phyloP scores from a whole-genome alignment of 768 basidiomycete species.

The Rhodotorula paludigena region DNA sequence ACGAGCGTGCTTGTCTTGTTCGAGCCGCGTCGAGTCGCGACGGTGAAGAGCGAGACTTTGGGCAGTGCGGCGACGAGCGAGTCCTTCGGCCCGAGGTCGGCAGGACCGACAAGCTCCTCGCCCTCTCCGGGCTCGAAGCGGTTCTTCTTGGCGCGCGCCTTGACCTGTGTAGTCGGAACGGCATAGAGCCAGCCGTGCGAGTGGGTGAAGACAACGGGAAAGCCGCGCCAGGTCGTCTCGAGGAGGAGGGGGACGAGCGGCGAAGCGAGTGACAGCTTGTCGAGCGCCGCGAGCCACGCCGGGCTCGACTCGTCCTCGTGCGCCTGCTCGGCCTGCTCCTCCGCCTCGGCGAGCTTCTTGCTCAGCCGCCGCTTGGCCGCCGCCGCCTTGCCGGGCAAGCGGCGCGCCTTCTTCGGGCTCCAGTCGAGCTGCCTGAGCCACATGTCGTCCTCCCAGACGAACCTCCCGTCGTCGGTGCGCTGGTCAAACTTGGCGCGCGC shows the following conservation, averaged over 20 bases:
- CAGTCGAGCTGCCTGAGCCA: constrained; percentile 79
- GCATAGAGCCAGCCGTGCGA: constrained; percentile 47
- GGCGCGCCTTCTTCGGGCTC: constrained; percentile 63
- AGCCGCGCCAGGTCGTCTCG: constrained; percentile 47
- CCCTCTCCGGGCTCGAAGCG: background rate
- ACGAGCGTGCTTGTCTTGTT: background rate
- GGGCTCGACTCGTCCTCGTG: background rate
- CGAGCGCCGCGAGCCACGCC: constrained; percentile 9
- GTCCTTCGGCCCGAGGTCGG: background rate
- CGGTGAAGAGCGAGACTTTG: constrained; percentile 10
- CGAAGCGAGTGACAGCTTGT: constrained; percentile 21
- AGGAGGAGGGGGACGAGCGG: constrained; percentile 57
- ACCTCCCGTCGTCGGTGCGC: constrained; percentile 46
- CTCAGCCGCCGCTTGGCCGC: constrained; percentile 24
- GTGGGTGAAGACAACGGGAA: constrained; percentile 45
- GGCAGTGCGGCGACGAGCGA: background rate
- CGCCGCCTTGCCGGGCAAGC: constrained; percentile 19
- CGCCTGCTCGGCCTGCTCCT: background rate
- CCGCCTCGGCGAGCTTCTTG: constrained; percentile 13
- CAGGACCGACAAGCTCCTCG: background rate
- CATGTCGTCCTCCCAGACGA: constrained; percentile 60
- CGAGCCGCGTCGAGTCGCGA: background rate
- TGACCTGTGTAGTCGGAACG: constrained; percentile 14
- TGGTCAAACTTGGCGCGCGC: constrained; percentile 52
- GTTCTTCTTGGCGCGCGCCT: background rate